Percentiles rank a stretch among this genome's conserved stretches.
These are phyloP conservation scores for Neocallimastix lanati DNA, from an alignment of 192 early-diverging fungal genomes.

Conservation along the genomic window DNA sequence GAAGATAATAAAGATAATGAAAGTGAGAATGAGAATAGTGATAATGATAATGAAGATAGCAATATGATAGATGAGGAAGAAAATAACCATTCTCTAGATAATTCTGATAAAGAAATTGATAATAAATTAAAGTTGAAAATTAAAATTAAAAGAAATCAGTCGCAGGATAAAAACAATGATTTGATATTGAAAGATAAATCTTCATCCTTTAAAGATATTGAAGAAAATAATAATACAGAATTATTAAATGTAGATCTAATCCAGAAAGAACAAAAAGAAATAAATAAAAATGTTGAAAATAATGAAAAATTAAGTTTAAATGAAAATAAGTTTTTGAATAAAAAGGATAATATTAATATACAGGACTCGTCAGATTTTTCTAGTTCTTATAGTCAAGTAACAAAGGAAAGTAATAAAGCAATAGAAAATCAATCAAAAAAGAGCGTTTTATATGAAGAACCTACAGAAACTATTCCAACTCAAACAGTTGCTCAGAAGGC, in stretches of 20 bases:
- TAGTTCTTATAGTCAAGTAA: neutral
- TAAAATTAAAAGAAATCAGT: neutral
- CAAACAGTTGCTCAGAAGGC: neutral
- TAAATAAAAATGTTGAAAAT: too few species aligned
- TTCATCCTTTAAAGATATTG: neutral
- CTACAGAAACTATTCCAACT: neutral
- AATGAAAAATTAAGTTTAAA: too few species aligned
- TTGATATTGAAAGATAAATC: neutral
- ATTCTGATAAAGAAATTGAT: slow-evolving; percentile 9
- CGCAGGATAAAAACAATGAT: neutral
- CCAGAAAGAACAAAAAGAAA: too few species aligned
- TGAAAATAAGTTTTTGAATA: too few species aligned
- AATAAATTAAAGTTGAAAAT: neutral
- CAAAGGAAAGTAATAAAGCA: neutral
- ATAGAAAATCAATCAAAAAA: neutral
- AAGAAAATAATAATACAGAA: neutral
- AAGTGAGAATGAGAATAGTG: slow-evolving; percentile 4
- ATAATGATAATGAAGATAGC: slow-evolving; percentile 6
- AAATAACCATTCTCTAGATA: slow-evolving; percentile 8
- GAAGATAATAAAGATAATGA: slow-evolving; percentile 2
- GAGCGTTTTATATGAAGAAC: neutral
- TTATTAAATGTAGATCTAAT: too few species aligned
- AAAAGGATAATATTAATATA: too few species aligned
- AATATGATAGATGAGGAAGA: slow-evolving; percentile 8
- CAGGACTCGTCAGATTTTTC: neutral